Evolutionary conservation across 768 basidiomycete species (phyloP).

Genomic region (Xerocomus potaroensis): DNA sequence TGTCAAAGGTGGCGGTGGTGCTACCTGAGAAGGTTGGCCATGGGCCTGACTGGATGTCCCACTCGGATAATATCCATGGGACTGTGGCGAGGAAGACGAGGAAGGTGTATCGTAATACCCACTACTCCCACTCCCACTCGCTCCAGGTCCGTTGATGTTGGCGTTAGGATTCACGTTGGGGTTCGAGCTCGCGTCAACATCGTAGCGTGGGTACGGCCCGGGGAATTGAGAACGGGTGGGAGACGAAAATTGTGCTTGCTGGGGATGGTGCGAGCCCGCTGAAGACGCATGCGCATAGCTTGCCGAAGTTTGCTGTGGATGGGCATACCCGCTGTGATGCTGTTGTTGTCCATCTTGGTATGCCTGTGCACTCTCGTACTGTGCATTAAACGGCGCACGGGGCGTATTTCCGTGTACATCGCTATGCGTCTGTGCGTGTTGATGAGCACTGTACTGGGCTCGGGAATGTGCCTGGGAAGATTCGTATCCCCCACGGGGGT

Average conservation of each 20-base stretch:
- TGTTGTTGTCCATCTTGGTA: conserved; percentile 26
- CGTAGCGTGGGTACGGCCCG: conserved; percentile 26
- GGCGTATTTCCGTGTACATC: conserved; percentile 19
- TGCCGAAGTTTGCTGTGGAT: conserved; percentile 18
- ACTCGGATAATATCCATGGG: conserved; percentile 19
- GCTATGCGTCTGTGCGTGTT: conserved; percentile 14
- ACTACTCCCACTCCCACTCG: conserved; percentile 10
- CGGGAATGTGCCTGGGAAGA: conserved; percentile 21
- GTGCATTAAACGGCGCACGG: conserved; percentile 16
- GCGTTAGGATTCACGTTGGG: conserved; percentile 10
- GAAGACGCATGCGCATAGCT: conserved; percentile 18
- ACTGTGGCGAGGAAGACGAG: conserved; percentile 17
- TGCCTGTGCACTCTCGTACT: conserved; percentile 26
- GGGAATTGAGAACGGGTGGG: conserved; percentile 26
- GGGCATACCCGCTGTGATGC: conserved; percentile 18
- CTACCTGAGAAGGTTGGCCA: conserved; percentile 17
- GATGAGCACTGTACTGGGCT: conserved; percentile 15
- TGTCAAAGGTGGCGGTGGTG: conserved; percentile 11
- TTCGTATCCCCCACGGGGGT: conserved; percentile 23
- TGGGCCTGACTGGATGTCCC: conserved; percentile 16
- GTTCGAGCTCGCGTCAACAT: conserved; percentile 25
- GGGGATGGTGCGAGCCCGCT: conserved; percentile 20
- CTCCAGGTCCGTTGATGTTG: conserved; percentile 7
- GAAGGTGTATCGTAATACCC: conserved; percentile 27
- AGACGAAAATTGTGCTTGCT: conserved; percentile 24